phyloP scores from a whole-genome alignment of 2,329 filamentous ascomycete genomes.

The Hymenoscyphus albidus region DNA sequence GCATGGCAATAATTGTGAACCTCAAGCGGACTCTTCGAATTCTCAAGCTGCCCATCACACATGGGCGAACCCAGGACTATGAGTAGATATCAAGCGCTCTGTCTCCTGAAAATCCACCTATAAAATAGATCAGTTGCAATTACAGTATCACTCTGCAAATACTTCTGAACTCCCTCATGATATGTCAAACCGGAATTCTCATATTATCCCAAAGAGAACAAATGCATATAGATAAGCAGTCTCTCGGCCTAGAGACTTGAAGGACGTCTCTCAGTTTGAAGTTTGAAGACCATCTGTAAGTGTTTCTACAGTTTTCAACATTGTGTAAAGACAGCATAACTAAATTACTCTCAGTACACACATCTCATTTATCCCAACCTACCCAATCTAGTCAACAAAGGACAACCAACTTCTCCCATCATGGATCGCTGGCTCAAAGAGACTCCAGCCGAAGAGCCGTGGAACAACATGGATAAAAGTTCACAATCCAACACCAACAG shows the following conservation, averaged over 20 bases:
- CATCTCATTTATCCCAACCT: no score
- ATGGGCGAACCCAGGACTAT: background rate
- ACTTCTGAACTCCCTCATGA: background rate
- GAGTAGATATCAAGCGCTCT: background rate
- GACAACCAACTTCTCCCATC: background rate
- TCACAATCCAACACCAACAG: background rate
- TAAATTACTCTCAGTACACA: background rate
- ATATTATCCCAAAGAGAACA: background rate
- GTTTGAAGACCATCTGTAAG: background rate
- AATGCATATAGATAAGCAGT: background rate
- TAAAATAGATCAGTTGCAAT: background rate
- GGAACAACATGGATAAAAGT: background rate
- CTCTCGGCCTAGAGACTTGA: background rate
- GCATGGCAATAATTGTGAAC: background rate
- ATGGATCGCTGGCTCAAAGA: background rate
- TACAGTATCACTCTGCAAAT: background rate
- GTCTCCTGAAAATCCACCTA: no score
- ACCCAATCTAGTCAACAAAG: no score
- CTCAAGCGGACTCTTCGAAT: background rate
- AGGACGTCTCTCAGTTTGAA: background rate
- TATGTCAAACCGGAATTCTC: background rate
- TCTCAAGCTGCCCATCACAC: background rate
- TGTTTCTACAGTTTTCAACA: background rate
- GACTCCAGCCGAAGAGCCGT: background rate
- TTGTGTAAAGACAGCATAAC: background rate